Evolutionary conservation across 768 basidiomycete genomes (phyloP), one percentile per base, ranked within the genome.

Genomic region (Inosperma sp.): DNA sequence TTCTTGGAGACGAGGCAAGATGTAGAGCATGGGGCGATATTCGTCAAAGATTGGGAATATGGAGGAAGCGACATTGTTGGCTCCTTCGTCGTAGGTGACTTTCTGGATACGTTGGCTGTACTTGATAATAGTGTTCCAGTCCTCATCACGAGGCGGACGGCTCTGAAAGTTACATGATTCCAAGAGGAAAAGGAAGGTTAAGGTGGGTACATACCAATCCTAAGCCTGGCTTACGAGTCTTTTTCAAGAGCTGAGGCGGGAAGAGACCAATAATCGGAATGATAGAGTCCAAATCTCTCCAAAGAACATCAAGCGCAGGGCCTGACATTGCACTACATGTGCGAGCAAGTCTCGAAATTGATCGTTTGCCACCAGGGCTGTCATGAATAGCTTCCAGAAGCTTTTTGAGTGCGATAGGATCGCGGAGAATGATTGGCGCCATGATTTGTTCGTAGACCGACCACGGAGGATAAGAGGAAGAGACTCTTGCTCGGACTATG

Each of bases 261-360:
- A 90, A 89, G 48, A 88, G 63, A 29, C 82, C 82, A 51, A 89
- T 71, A 51, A 90, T 71, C 8, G 88, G 88, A 39, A 81, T 68
- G 52, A 89, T 71, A 10, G 84, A 86, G 64, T 89, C 86, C 49
- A 90, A 69, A 59, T 90, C 88, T 62, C 77, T 80, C 88, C 88
- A 90, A 25, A 90, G 72, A 42, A 83, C 70, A 62, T 82, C 72
- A 57, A 89, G 62, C n/a, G 82, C 80, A 12, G 85, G 85, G 56
- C 84, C 86, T 57, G 75, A 80, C 63, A 88, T 71, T n/a, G 82
- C 79, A 55, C 76, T 80, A 68, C 87, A 88, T 39, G 87, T 88
- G 47, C 88, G 76, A 41, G 87, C 80, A 57, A 90, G 71, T 60
- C 87, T 75, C 43, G 85, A 83, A 52, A 89, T 67, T 36, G 80